Evolutionary conservation across 805 yeast species (phyloP).

Genomic region (Lachancea lanzarotensis): DNA sequence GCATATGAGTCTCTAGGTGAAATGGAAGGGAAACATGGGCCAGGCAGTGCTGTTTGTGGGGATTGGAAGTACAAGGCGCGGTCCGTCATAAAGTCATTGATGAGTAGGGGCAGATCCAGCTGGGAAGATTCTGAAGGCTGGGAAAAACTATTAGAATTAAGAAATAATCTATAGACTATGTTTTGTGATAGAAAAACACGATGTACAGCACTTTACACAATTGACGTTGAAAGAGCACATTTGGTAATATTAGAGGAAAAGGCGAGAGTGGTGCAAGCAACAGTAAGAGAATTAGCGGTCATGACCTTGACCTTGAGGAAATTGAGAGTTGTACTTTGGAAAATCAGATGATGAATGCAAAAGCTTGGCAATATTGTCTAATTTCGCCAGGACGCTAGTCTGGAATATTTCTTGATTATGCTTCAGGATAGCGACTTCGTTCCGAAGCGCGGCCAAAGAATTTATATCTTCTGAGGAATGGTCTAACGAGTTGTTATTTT

Average conservation of each 20-base stretch:
- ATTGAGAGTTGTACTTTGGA: neutral
- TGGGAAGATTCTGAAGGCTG: constrained; percentile 84
- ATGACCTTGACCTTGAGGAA: neutral
- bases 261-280: too few relatives aligned
- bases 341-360: constrained; percentile 3
- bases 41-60: constrained; percentile 78
- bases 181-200: neutral
- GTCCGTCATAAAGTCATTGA: constrained; percentile 60
- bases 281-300: too few relatives aligned
- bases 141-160: constrained; percentile 48
- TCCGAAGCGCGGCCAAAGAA: neutral
- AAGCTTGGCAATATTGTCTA: constrained; percentile 9
- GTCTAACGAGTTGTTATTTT: neutral
- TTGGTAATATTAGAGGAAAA: neutral
- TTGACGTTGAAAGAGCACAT: neutral
- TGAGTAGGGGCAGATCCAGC: constrained; percentile 68
- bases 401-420: constrained; percentile 12
- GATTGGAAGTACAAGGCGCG: constrained; percentile 88
- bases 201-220: neutral
- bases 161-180: constrained; percentile 9
- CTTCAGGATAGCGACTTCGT: constrained; percentile 1
- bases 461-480: neutral
- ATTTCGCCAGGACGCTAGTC: constrained; percentile 10
- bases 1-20: constrained; percentile 89
- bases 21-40: constrained; percentile 67